A percentile compares a stretch with the other conserved stretches of the same genome.
phyloP scores from a whole-genome alignment of 106 monocot species.

The Dioscorea alata region DNA sequence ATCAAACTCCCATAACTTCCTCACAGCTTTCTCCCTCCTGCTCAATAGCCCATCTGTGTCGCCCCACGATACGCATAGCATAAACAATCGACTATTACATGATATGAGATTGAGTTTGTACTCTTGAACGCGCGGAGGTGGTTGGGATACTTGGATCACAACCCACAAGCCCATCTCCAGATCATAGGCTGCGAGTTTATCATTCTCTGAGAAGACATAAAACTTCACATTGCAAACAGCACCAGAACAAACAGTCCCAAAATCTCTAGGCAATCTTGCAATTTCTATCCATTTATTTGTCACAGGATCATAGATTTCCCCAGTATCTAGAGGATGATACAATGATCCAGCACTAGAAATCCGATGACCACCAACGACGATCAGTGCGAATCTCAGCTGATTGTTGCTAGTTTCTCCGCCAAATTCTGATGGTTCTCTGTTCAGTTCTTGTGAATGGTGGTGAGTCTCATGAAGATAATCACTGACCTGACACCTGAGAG shows the following conservation, averaged over 20 bases:
- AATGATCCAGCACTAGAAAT: conserved; percentile 18
- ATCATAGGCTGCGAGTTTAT: conserved; percentile 63
- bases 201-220: conserved; percentile 52
- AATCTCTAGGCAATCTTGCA: conserved; percentile 44
- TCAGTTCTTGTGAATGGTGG: not conserved
- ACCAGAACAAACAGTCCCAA: conserved; percentile 71
- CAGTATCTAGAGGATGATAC: conserved; percentile 72
- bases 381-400: conserved; percentile 35
- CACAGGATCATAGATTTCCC: conserved; percentile 65
- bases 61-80: conserved; percentile 79
- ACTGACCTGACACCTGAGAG: conserved; percentile 42
- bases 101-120: conserved; percentile 65
- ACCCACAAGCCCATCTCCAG: conserved; percentile 59
- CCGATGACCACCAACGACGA: conserved; percentile 57
- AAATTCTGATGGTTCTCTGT: conserved; percentile 10
- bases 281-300: conserved; percentile 61
- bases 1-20: conserved; percentile 79
- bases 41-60: conserved; percentile 24
- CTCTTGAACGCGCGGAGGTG: conserved; percentile 42
- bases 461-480: conserved; percentile 31
- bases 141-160: conserved; percentile 32
- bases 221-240: conserved; percentile 49
- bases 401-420: not conserved
- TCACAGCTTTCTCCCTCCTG: conserved; percentile 53
- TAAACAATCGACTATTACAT: conserved; percentile 47